These are phyloP conservation scores for Hygrocybe punicea DNA, from an alignment of 768 basidiomycete species.

Conservation along the genomic window DNA sequence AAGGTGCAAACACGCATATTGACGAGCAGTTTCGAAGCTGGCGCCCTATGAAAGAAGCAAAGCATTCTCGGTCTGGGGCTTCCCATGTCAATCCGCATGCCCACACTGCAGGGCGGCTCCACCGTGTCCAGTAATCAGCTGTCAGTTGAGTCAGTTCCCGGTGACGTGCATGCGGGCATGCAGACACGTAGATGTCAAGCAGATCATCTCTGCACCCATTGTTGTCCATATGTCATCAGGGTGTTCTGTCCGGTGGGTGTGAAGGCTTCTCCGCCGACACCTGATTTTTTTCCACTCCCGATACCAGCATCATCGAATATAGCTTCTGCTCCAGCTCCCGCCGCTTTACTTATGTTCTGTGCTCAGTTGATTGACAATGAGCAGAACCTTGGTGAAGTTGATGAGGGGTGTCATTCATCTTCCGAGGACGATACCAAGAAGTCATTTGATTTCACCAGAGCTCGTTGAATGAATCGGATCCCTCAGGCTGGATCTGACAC, in stretches of 20 bases:
- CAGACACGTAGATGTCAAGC: slow-evolving; percentile 38
- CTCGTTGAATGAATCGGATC: slow-evolving; percentile 61
- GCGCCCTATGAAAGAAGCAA: slow-evolving; percentile 58
- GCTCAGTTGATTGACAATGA: too few species aligned
- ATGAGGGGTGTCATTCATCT: slow-evolving; percentile 35
- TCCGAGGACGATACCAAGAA: slow-evolving; percentile 69
- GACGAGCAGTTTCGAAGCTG: slow-evolving; percentile 66
- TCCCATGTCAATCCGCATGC: too few species aligned
- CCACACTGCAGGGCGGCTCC: too few species aligned
- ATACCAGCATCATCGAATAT: slow-evolving; percentile 8
- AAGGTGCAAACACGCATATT: slow-evolving; percentile 45
- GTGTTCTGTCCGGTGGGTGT: too few species aligned
- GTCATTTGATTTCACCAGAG: slow-evolving; percentile 83
- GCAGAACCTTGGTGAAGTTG: too few species aligned
- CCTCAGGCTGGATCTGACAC: slow-evolving; percentile 35
- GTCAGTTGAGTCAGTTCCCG: slow-evolving; percentile 31
- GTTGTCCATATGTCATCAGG: slow-evolving; percentile 39
- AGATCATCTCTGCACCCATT: slow-evolving; percentile 47
- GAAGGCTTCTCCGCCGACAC: slow-evolving; percentile 30
- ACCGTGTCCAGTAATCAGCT: slow-evolving; percentile 35
- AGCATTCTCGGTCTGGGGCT: slow-evolving; percentile 61
- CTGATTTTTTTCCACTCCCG: slow-evolving; percentile 45
- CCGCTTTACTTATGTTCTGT: slow-evolving; percentile 40
- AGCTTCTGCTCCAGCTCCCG: slow-evolving; percentile 15
- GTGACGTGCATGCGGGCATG: slow-evolving; percentile 14